Base-by-base conservation (phyloP, 2,329 filamentous ascomycete genomes). In the Neoscytalidium dimidiatum region DNA sequence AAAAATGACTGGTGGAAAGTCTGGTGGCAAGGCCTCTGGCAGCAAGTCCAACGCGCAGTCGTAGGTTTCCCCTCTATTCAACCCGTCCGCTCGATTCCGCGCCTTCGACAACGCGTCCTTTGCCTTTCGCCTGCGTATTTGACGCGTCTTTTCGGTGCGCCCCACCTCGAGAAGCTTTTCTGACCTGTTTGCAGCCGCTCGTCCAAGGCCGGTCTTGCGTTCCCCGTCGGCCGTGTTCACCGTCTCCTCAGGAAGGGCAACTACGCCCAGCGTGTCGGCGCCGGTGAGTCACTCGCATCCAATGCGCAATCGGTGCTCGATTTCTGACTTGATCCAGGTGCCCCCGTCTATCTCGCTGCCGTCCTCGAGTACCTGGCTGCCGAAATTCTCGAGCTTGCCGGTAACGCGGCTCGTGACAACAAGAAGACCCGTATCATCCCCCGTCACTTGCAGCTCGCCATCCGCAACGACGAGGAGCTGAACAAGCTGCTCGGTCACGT, bases 371-470 rank as follows among this genome's bases (percentile, higher is more conserved):
- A 99, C 81, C 91, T 99, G 67, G 94, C 95, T 73, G 95, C 95
- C 71, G 95, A 99, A 86, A 97, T 99, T 74, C 93, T 99, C 77
- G 95, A 99, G 85, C 85, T 99, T 84, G 95, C 95, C 81, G 95
- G 95, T 75, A 99, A 99, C 82, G 95, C 95, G 76, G 95, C 95
- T 70, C 94, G 95, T 75, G 95, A 99, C 85, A 97, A 98, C 90
- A 99, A 99, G 92, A 98, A 98, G 91, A 99, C 94, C 71, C 94
- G 95, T 91, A 99, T 99, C 85, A 99, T 98, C 68, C 95, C 95
- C 71, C 93, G 95, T 83, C 95, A 99, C 83, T 89, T 99, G 53
- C 95, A 99, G 86, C 92, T 99, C 74, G 95, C 95, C 83, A 99
- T 99, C 86, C 90, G 95, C 78, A 97, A 97, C 85, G 94, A 98